Evolutionary conservation across 805 yeast genomes (phyloP).

Genomic region (Lachancea dasiensis): DNA sequence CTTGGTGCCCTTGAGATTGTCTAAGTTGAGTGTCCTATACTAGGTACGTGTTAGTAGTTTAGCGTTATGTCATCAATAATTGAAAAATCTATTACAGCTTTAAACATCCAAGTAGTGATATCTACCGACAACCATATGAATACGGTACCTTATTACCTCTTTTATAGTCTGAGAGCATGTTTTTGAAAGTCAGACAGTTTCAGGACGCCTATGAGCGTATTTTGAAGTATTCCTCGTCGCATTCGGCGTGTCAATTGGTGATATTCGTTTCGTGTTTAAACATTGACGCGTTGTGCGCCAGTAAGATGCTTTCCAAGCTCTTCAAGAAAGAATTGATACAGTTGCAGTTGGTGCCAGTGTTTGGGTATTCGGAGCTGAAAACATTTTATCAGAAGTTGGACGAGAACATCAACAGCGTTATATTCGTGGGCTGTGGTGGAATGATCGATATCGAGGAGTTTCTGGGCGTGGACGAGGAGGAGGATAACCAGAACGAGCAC

Average conservation of each 20-base stretch:
- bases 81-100: too few relatives aligned
- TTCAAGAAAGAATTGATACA: constrained; percentile 79
- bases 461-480: constrained; percentile 55
- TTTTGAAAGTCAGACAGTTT: constrained; percentile 65
- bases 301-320: constrained; percentile 63
- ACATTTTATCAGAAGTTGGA: constrained; percentile 60
- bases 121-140: constrained; percentile 2
- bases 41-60: too few relatives aligned
- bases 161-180: constrained; percentile 42
- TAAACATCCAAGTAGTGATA: too few relatives aligned
- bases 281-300: constrained; percentile 88
- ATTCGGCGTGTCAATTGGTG: constrained; percentile 85
- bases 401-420: constrained; percentile 64
- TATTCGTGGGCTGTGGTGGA: constrained; percentile 90
- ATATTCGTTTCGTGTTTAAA: constrained; percentile 85
- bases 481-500: constrained; percentile 39
- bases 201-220: constrained; percentile 62
- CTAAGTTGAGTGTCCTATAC: too few relatives aligned
- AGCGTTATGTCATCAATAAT: too few relatives aligned
- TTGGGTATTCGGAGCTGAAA: constrained; percentile 79
- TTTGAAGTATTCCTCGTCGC: constrained; percentile 68
- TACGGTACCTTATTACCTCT: neutral
- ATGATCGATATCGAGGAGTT: constrained; percentile 77
- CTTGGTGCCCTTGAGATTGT: too few relatives aligned
- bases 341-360: constrained; percentile 85